Evolutionary conservation across 805 yeast genomes (phyloP), one percentile per base, ranked within the genome.

Genomic region (Pichia exigua): DNA sequence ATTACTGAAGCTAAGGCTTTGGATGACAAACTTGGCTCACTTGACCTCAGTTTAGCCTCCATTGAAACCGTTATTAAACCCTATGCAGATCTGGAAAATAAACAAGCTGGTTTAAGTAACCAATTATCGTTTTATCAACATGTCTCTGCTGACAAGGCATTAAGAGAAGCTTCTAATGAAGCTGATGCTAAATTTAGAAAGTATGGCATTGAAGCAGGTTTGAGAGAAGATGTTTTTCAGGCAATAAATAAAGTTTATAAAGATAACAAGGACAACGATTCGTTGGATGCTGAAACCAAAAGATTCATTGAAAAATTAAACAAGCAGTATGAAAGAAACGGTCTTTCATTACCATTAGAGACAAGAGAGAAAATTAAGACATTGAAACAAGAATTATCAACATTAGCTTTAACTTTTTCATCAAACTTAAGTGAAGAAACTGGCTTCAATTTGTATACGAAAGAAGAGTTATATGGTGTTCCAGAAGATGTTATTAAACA

Each of bases 371-470:
- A 78, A 58, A 76, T 85, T 48, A 80, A 80, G 57, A 76, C 73
- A 18, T 67, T 87, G 47, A 77, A 82, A 58, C 79, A 81, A 60
- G 75, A 77, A 60, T 71, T 56, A 10, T 77, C 85, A n/a, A 72
- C 69, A 38, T 68, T 84, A 54, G 66, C 80, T 3, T 69, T 83
- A 39, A 71, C 77, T 57, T 88, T 78, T 65, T 69, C 79, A 41
- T 83, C 81, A 59, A 85, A 85, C 62, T 69, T 81, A 52, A 88
- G 85, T 52, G 92, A 84, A 65, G 88, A 85, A 61, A 77, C 77
- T 18, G 91, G 79, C 35, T 79, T 61, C 59, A 59, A 84, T 32
- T 56, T 73, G 26, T 86, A 87, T 65, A 75, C 89, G 40, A 67
- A 65, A 52, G 83, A 82, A 48, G 83, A 88, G 62, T 72, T 88